phyloP scores from a whole-genome alignment of 2,329 filamentous ascomycete genomes.

The Diaporthe sp. region DNA sequence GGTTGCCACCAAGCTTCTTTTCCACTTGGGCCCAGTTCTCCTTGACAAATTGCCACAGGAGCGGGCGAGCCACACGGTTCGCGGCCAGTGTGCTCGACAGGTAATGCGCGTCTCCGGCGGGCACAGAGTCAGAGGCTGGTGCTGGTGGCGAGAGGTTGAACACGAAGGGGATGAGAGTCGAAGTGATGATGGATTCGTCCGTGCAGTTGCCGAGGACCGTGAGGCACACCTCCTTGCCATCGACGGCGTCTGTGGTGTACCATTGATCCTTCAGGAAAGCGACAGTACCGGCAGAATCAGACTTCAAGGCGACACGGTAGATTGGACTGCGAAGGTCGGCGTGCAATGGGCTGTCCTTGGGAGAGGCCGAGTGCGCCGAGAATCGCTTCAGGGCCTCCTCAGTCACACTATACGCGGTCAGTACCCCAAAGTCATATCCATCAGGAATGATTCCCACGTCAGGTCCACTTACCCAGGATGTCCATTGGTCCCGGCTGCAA shows the following conservation, averaged over 20 bases:
- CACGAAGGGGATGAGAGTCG: conserved; percentile 81
- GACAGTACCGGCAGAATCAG: conserved; percentile 77
- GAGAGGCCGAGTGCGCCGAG: conserved; percentile 80
- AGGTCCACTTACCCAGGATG: conserved; percentile 75
- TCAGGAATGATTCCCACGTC: not conserved
- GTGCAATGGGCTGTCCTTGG: conserved; percentile 78
- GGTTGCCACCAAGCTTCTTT: conserved; percentile 80
- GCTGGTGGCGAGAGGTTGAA: conserved; percentile 73
- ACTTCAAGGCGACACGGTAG: conserved; percentile 82
- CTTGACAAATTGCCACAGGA: conserved; percentile 90
- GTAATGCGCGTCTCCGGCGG: conserved; percentile 88
- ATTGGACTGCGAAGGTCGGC: conserved; percentile 85
- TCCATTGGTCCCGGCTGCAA: conserved; percentile 80
- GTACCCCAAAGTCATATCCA: conserved; percentile 2
- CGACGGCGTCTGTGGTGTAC: conserved; percentile 84
- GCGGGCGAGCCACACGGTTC: conserved; percentile 79
- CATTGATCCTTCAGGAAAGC: conserved; percentile 88
- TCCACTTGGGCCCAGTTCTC: conserved; percentile 83
- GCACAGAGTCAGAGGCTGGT: conserved; percentile 72
- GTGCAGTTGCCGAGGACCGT: conserved; percentile 81
- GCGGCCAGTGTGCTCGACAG: conserved; percentile 79
- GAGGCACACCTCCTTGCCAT: conserved; percentile 90
- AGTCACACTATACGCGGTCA: conserved; percentile 65
- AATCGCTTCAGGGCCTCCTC: conserved; percentile 85
- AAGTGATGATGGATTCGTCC: conserved; percentile 75